Evolutionary conservation across 768 basidiomycete genomes (phyloP).

Genomic region (Solioccasus polychromus): DNA sequence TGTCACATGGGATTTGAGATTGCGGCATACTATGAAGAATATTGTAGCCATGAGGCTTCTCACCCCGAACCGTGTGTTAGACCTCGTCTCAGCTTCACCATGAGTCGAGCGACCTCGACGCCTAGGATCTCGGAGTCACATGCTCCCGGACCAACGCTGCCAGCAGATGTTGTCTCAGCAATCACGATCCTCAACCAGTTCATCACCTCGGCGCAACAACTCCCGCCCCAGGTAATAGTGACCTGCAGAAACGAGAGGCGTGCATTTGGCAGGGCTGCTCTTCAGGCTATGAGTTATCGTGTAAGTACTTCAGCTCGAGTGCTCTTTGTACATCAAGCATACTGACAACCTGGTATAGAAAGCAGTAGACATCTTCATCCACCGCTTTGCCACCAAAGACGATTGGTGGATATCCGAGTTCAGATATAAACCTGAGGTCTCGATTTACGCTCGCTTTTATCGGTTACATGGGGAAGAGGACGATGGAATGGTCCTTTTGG

Average conservation of each 20-base stretch:
- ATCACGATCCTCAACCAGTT: slow-evolving; percentile 29
- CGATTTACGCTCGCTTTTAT: slow-evolving; percentile 34
- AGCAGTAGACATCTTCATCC: slow-evolving; percentile 30
- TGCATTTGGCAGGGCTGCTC: slow-evolving; percentile 29
- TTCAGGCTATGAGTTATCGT: slow-evolving; percentile 33
- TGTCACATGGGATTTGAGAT: background rate
- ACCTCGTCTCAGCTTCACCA: slow-evolving; percentile 11
- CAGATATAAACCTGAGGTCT: slow-evolving; percentile 32
- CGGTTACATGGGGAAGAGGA: slow-evolving; percentile 33
- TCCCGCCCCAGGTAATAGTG: slow-evolving; percentile 33
- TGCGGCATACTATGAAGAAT: too few relatives aligned
- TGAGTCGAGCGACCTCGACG: slow-evolving; percentile 27
- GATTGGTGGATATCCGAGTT: slow-evolving; percentile 36
- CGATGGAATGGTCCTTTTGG: slow-evolving; percentile 30
- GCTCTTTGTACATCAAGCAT: background rate
- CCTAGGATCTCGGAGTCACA: slow-evolving; percentile 24
- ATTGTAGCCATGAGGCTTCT: slow-evolving; percentile 15
- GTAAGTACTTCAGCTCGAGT: slow-evolving; percentile 14
- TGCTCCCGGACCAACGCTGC: slow-evolving; percentile 17
- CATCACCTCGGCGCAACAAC: slow-evolving; percentile 24
- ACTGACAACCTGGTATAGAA: slow-evolving; percentile 22
- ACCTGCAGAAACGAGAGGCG: slow-evolving; percentile 30
- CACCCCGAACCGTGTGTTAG: background rate
- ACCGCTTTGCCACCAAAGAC: slow-evolving; percentile 34
- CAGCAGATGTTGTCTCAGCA: slow-evolving; percentile 29